phyloP scores from a whole-genome alignment of 1,284 basidiomycete genomes.

The Fomitiporia mediterranea region DNA sequence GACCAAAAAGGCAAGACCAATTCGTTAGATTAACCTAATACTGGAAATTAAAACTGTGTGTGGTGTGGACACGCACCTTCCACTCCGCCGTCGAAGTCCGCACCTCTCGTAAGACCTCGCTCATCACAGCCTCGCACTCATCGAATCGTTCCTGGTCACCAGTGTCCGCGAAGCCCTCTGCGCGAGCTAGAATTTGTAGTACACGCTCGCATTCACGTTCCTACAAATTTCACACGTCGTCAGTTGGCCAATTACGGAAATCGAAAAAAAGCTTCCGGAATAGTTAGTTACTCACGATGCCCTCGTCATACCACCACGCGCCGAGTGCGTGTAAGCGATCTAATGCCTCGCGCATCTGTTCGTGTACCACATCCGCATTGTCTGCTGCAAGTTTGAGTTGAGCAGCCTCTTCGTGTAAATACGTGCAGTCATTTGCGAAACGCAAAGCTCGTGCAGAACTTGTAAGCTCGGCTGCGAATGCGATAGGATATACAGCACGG shows the following conservation, averaged over 20 bases:
- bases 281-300: constrained; percentile 46
- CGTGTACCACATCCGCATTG: neutral
- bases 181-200: constrained; percentile 49
- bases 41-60: constrained; percentile 1
- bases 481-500: constrained; percentile 76
- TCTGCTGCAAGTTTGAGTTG: constrained; percentile 21
- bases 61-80: constrained; percentile 52
- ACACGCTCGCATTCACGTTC: constrained; percentile 40
- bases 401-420: constrained; percentile 51
- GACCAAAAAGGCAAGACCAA: neutral
- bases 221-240: constrained; percentile 27
- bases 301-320: constrained; percentile 64
- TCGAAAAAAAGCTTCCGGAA: neutral
- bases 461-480: constrained; percentile 48
- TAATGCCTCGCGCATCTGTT: constrained; percentile 14
- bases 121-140: constrained; percentile 71
- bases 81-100: constrained; percentile 62
- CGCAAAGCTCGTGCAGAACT: constrained; percentile 65
- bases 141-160: constrained; percentile 74
- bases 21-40: constrained; percentile 2
- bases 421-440: constrained; percentile 84
- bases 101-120: constrained; percentile 62
- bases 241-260: neutral
- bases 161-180: constrained; percentile 70
- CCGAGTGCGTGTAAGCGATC: constrained; percentile 32